Evolutionary conservation across 306 rosid species (phyloP), one percentile per base, ranked within the genome.

Genomic region (Casuarina equisetifolia): DNA sequence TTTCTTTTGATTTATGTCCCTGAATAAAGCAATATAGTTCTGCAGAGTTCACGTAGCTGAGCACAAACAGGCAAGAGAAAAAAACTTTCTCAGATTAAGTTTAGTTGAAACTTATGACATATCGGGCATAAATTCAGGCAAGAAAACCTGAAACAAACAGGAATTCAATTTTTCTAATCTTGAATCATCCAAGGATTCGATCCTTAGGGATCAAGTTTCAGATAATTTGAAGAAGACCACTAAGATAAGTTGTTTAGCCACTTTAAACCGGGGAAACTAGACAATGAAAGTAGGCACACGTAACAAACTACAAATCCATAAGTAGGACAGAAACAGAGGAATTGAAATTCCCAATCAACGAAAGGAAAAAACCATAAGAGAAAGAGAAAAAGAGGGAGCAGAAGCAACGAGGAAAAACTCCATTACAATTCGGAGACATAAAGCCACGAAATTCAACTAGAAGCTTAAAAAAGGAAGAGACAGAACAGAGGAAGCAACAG

Each of bases 381-480:
- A 39, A 42, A 66, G 32, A 66, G 1, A 40, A 2, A 17, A 8
- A 3, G 2, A 64, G 32, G 40, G 6, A 42, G 10, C 2, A 10
- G 40, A 11, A 3, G 63, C 3, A 16, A 50, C 48, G 49, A 78
- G 38, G 32, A 9, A 59, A 20, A 70, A 52, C 51, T 44, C 51
- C 48, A 46, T 58, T 39, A 54, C 61, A 48, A 61, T 38, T 61
- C 72, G 45, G 57, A 16, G 19, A 70, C 1, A 59, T 8, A 36
- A 59, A 38, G 17, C 70, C 9, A 54, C 11, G 55, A 57, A 25
- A 80, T 58, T 70, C 72, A 6, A 54, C n/a, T 17, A 50, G 40
- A 48, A 54, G 39, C 38, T 44, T 35, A 49, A 76, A 10, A 15
- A 17, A 25, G 15, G 39, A 1, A 32, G 53, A 10, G 36, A 57